phyloP scores from a whole-genome alignment of 768 basidiomycete species.

The Trametes elegans region DNA sequence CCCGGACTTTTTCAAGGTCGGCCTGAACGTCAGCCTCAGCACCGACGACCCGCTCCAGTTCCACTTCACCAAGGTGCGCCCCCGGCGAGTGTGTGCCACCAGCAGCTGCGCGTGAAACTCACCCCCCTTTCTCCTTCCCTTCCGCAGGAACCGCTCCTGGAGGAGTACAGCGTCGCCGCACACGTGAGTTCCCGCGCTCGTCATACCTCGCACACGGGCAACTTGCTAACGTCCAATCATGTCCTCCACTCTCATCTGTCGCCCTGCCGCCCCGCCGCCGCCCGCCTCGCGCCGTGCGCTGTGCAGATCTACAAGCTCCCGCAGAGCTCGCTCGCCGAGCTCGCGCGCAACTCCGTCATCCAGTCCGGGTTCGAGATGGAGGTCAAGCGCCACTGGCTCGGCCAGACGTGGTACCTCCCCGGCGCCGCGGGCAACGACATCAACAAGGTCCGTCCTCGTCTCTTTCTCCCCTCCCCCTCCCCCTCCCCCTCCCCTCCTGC shows the following conservation, averaged over 20 bases:
- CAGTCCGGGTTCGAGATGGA: conserved; percentile 99
- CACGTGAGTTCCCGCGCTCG: conserved; percentile 56
- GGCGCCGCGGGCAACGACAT: conserved; percentile 96
- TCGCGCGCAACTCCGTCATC: conserved; percentile 96
- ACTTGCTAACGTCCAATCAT: too few species aligned
- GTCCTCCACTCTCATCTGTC: too few species aligned
- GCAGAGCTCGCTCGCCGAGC: conserved; percentile 90
- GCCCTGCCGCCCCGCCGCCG: background rate
- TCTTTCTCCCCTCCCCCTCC: too few species aligned
- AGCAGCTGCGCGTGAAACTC: background rate
- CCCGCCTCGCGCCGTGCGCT: background rate
- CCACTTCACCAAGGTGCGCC: conserved; percentile 90
- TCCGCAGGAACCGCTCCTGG: conserved; percentile 94
- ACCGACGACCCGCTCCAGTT: conserved; percentile 97
- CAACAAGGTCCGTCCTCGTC: conserved; percentile 62
- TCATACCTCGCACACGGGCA: background rate
- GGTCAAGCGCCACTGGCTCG: conserved; percentile 93
- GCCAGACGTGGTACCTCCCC: conserved; percentile 89
- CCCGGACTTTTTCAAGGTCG: conserved; percentile 95
- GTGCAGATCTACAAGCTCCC: conserved; percentile 92
- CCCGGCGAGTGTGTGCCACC: background rate
- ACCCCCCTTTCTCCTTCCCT: background rate
- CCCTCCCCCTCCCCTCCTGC: too few species aligned
- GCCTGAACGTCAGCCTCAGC: conserved; percentile 93
- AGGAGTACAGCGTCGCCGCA: conserved; percentile 97